phyloP scores from a whole-genome alignment of 2,329 filamentous ascomycete genomes.

The Beauveria brongniartii region DNA sequence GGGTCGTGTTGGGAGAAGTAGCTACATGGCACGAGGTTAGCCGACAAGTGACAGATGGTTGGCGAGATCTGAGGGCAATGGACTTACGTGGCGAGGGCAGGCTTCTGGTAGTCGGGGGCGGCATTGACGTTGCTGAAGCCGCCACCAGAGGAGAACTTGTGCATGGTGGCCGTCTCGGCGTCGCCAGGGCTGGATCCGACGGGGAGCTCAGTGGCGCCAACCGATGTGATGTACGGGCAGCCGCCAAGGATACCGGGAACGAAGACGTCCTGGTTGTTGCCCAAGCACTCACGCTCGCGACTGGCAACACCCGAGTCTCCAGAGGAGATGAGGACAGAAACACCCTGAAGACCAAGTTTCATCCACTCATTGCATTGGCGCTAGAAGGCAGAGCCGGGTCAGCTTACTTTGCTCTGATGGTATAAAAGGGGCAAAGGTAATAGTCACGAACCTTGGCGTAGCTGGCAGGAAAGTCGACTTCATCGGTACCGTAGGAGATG shows the following conservation, averaged over 20 bases:
- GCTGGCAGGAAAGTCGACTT: conserved; percentile 31
- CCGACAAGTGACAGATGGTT: background rate
- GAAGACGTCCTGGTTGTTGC: conserved; percentile 15
- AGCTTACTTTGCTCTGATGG: background rate
- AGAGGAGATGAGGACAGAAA: conserved; percentile 32
- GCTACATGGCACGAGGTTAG: background rate
- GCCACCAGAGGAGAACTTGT: conserved; percentile 25
- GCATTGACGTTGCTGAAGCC: conserved; percentile 34
- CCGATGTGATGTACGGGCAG: conserved; percentile 40
- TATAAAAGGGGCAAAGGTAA: background rate
- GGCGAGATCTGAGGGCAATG: background rate
- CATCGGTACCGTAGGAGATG: conserved; percentile 38
- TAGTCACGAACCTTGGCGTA: conserved; percentile 29
- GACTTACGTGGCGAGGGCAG: conserved; percentile 22
- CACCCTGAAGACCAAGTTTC: conserved; percentile 36
- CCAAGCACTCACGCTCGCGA: conserved; percentile 14
- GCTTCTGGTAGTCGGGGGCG: conserved; percentile 37
- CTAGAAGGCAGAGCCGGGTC: conserved; percentile 13
- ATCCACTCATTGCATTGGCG: conserved; percentile 35
- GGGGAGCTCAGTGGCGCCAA: conserved; percentile 41
- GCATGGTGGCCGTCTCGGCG: conserved; percentile 35
- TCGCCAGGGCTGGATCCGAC: conserved; percentile 30
- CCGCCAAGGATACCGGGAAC: conserved; percentile 28
- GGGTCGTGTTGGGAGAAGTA: conserved; percentile 30
- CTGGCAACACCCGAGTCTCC: conserved; percentile 31